A percentile compares a stretch with the other conserved stretches of the same genome.
Evolutionary conservation across 2,329 filamentous ascomycete species (phyloP).

Genomic region (Neoscytalidium dimidiatum): DNA sequence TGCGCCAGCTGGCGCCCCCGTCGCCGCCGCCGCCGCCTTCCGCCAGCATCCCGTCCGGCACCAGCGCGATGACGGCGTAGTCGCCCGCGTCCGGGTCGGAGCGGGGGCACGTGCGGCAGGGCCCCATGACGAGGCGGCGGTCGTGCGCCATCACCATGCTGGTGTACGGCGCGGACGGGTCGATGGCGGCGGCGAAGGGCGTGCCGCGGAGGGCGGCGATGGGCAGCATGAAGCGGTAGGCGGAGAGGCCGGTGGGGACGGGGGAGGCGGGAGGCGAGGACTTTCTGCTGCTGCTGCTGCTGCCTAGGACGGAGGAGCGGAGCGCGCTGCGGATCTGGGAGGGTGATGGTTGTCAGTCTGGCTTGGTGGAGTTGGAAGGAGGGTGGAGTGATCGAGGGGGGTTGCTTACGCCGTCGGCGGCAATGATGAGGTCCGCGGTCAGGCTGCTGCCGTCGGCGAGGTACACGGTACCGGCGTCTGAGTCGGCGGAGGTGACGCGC

Average conservation of each 20-base stretch:
- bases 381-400: no score
- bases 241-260: constrained; percentile 40
- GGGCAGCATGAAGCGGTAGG: constrained; percentile 41
- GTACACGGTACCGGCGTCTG: constrained; percentile 14
- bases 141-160: constrained; percentile 50
- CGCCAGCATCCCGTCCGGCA: constrained; percentile 46
- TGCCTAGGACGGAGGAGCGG: constrained; percentile 28
- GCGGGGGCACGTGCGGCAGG: constrained; percentile 33
- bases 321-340: constrained; percentile 23
- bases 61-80: constrained; percentile 48
- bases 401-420: no score
- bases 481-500: constrained; percentile 28
- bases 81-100: constrained; percentile 26
- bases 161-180: constrained; percentile 43
- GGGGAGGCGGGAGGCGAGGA: constrained; percentile 23
- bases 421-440: not conserved
- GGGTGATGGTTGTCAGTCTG: no score
- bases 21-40: constrained; percentile 37
- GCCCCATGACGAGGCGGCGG: constrained; percentile 49
- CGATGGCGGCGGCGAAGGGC: constrained; percentile 33
- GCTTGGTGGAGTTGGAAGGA: no score
- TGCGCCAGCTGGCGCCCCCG: constrained; percentile 43
- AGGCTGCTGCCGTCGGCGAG: constrained; percentile 21
- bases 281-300: no score
- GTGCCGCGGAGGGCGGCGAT: constrained; percentile 25